A percentile compares a stretch with the other conserved stretches of the same genome.
Evolutionary conservation across 108 stramenopile species (phyloP).

Genomic region (Schizochytrium sp.): DNA sequence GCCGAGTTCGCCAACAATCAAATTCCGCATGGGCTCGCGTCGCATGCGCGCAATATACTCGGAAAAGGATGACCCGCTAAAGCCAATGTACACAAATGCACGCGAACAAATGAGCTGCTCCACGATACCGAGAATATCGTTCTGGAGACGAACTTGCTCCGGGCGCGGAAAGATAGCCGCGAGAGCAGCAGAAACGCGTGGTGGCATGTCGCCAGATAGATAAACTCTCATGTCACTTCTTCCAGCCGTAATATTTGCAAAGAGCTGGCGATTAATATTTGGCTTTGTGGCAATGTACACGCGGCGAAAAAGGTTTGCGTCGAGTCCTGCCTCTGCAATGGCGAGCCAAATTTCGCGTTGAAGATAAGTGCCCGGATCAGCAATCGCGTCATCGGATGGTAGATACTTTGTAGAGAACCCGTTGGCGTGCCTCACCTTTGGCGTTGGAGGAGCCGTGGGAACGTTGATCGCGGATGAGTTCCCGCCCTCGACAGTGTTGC

Average conservation of each 20-base stretch:
- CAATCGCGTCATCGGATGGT: not conserved
- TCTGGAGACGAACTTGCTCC: not conserved
- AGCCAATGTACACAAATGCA: not conserved
- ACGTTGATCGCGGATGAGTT: not conserved
- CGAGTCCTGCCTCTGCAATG: not conserved
- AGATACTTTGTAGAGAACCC: not conserved
- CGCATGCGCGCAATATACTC: not conserved
- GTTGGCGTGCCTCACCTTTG: not conserved
- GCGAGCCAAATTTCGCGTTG: not conserved
- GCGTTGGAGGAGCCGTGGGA: not conserved
- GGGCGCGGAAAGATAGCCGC: not conserved
- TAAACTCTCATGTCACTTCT: not conserved
- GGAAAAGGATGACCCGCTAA: not conserved
- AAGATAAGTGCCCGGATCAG: not conserved
- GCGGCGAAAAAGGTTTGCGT: not conserved
- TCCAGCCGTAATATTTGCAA: not conserved
- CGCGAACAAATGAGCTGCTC: not conserved
- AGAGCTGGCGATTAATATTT: not conserved
- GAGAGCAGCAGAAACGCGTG: not conserved
- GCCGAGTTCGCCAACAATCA: not conserved
- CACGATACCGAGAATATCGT: not conserved
- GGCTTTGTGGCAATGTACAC: conserved; percentile 15
- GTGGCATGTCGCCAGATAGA: not conserved
- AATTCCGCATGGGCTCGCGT: not conserved
- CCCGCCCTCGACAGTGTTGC: not conserved